phyloP scores from a whole-genome alignment of 139 green algal species.

The Pleodorina starrii region DNA sequence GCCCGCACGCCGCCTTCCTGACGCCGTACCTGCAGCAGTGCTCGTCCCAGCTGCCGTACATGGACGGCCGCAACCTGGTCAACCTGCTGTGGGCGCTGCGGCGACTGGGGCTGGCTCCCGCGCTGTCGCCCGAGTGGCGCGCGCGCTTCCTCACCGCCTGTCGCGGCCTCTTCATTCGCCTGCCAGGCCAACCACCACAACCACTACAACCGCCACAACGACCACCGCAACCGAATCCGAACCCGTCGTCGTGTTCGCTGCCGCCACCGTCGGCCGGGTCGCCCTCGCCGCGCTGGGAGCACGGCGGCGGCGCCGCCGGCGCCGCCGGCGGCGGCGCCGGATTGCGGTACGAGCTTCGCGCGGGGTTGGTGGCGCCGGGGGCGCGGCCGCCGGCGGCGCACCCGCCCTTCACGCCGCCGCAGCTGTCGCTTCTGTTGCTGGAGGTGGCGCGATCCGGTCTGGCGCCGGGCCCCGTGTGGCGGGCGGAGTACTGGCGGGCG shows the following conservation, averaged over 20 bases:
- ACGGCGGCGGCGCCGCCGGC: too few species aligned
- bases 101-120: background rate
- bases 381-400: background rate
- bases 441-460: background rate
- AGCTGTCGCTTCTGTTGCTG: conserved; percentile 40
- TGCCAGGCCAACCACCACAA: background rate
- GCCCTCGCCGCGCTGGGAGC: too few species aligned
- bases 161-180: background rate
- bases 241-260: too few species aligned
- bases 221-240: too few species aligned
- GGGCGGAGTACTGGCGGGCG: background rate
- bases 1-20: background rate
- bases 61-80: background rate
- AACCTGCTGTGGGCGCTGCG: conserved; percentile 20
- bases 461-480: background rate
- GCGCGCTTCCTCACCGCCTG: background rate
- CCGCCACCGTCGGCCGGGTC: too few species aligned
- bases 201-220: background rate
- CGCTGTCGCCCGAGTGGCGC: background rate
- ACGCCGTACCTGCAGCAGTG: background rate
- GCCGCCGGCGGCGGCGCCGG: background rate
- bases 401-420: background rate
- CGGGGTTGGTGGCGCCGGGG: background rate
- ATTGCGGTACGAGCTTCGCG: background rate
- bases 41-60: conserved; percentile 21